Base-by-base conservation (phyloP, 1,139 yeast species). In the Sugiyamaella castrensis region DNA sequence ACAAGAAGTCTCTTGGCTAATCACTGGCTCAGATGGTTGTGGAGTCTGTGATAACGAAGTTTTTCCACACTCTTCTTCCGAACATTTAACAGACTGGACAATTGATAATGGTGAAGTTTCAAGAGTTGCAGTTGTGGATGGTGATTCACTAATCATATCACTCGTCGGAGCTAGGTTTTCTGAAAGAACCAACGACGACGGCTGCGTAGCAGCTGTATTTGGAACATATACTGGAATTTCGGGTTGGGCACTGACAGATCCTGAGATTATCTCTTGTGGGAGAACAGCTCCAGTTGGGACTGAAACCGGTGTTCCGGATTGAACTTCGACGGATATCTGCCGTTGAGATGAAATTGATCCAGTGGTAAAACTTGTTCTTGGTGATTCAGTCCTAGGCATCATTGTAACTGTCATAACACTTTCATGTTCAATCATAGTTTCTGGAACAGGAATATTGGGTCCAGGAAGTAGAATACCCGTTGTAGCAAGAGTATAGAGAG, bases 381-480 rank as follows among this genome's bases (percentile, higher is more conserved):
- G 40, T 6, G 48, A 35, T 29, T 26, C 26, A 4, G 48, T 28
- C 7, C 40, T 33, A 9, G 48, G 43, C 11, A 38, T 7, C 35
- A 43, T 19, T 37, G 41, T 43, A 8, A 39, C 40, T 4, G 48
- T 26, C 13, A 24, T 37, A 9, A 28, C 16, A 29, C 36, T 42
- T 26, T 15, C 37, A 4, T 11, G 13, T 31, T 40, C 12, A 10
- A 27, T 13, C 7, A 11, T 35, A 2, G 43, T 33, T 37, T 47
- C 40, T 11, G 49, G 46, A 24, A 31, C 43, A 9, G 53, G 44
- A 28, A 40, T 10, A 8, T 30, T 34, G 2, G 43, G 48, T 9
- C 47, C 46, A 31, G 53, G 53, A 7, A 50, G 31, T 27, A 50
- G 30, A 9, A 49, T 33, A 2, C 52, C 52, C 8, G 52, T 49